Conservation (phyloP, 1,284 basidiomycete species). For the Malassezia dermatis region DNA sequence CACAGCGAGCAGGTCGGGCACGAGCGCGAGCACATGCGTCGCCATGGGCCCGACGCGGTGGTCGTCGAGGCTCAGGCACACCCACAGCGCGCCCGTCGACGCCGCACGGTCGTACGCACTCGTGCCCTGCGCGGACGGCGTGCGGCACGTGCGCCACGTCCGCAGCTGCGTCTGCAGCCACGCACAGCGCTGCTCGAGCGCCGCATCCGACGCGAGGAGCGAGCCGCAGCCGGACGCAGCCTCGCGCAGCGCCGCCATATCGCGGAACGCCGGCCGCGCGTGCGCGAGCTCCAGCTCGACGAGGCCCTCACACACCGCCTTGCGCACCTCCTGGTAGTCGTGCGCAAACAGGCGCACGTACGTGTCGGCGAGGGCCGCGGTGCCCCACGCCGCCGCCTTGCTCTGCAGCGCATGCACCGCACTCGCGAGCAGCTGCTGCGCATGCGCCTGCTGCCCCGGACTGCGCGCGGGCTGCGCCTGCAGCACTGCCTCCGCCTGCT, state of each 20-base stretch:
- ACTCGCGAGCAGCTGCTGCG: constrained; percentile 2
- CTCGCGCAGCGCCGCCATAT: constrained; percentile 57
- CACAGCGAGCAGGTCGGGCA: constrained; percentile 43
- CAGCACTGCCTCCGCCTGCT: constrained; percentile 24
- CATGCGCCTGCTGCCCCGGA: constrained; percentile 13
- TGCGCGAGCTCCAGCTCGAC: constrained; percentile 48
- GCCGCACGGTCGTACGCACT: constrained; percentile 41
- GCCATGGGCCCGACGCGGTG: constrained; percentile 36
- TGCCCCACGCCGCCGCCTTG: constrained; percentile 17
- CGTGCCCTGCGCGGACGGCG: constrained; percentile 48
- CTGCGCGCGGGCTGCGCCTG: neutral
- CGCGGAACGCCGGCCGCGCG: constrained; percentile 63
- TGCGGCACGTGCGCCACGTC: constrained; percentile 39
- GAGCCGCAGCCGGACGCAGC: constrained; percentile 57
- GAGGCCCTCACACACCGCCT: constrained; percentile 48
- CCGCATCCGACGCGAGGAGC: constrained; percentile 50
- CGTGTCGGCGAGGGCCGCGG: constrained; percentile 32
- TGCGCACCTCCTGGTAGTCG: constrained; percentile 48
- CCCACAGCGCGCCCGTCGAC: constrained; percentile 37
- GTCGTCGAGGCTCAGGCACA: constrained; percentile 41
- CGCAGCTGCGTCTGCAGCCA: constrained; percentile 53
- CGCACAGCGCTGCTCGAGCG: constrained; percentile 39
- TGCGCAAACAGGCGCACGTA: constrained; percentile 40
- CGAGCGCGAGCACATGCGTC: constrained; percentile 32
- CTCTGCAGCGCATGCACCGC: constrained; percentile 21